Base-by-base conservation (phyloP, 331 rosid genomes). In the Malus hybrid region DNA sequence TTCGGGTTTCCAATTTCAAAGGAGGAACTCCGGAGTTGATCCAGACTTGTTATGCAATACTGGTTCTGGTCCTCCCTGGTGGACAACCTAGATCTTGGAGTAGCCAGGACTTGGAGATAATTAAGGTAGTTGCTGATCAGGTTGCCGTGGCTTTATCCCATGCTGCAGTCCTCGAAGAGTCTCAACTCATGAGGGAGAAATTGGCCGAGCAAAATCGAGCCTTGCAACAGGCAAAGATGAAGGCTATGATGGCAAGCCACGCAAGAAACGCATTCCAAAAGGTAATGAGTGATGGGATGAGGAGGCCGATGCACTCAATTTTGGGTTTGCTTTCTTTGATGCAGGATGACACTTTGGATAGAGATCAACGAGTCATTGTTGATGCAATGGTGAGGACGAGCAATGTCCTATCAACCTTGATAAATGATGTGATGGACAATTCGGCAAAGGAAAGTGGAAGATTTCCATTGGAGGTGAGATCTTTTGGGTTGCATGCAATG, bases 121-220 rank as follows among this genome's bases (percentile, higher is more conserved):
- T 95, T 60, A 87, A 90, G 87, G 99, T 90, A 67, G 99, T 95
- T 74, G 99, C 99, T 60, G 99, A 95, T 85, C 99, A 95, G 87
- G 99, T 95, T 7, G 99, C 99, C 2, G 99, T 95, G 71, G 99
- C 99, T 57, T 90, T 95, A 56, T 95, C 99, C 44, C 99, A 95
- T 87, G 99, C 99, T 64, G 98, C 96, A 24, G 85, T 95, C 81
- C 91, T 95, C 27, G 99, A 95, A 79, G 99, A 95, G 84, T 95
- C 99, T 34, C 99, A 92, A 79, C 96, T 89, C 48, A 95, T 95
- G 99, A 87, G 99, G 74, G 98, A 95, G 74, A 86, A 92, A 73
- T 87, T 95, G 87, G 99, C 86, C 16, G 99, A 92, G 83, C 97
- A 87, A 82, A 95, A 95, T 77, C 98, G 96, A 80, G 99, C 90